Percentiles rank a stretch among this genome's conserved stretches.
These are phyloP conservation scores for Apophysomyces trapeziformis DNA, from an alignment of 371 early-diverging fungal species.

Conservation along the genomic window DNA sequence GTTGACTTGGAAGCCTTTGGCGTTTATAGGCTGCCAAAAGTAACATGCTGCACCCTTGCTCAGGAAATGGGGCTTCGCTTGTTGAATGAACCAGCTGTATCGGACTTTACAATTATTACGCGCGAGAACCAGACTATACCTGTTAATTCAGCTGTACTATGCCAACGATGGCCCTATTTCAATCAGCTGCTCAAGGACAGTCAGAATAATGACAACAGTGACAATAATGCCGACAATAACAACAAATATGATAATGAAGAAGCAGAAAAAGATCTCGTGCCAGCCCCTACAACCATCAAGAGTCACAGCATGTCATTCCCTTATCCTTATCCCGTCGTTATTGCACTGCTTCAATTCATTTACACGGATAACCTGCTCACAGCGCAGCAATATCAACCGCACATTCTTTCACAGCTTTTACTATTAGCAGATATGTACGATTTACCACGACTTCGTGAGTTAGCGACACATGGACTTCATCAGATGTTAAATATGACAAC, in stretches of 20 bases:
- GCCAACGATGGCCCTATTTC: constrained; percentile 72
- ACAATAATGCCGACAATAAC: neutral
- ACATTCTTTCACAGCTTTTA: constrained; percentile 60
- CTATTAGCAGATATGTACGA: constrained; percentile 58
- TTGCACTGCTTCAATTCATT: constrained; percentile 61
- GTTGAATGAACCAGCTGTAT: constrained; percentile 61
- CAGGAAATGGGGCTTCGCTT: constrained; percentile 66
- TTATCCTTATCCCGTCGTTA: constrained; percentile 57
- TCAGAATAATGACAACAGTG: constrained; percentile 1
- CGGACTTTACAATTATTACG: constrained; percentile 63
- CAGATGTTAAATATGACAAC: constrained; percentile 59
- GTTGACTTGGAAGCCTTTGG: constrained; percentile 76
- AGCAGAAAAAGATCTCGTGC: constrained; percentile 4
- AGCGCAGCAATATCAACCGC: constrained; percentile 50
- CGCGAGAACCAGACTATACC: constrained; percentile 60
- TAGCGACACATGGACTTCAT: constrained; percentile 55
- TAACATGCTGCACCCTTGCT: constrained; percentile 49
- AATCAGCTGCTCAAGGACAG: constrained; percentile 53
- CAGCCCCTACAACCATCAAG: constrained; percentile 12
- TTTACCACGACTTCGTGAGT: constrained; percentile 53
- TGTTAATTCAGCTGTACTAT: constrained; percentile 70
- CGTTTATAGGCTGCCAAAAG: constrained; percentile 49
- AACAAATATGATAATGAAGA: neutral
- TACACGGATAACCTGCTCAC: constrained; percentile 67
- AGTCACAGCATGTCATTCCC: constrained; percentile 43